Evolutionary conservation across 140 eudicot species (phyloP).

Genomic region (Erigeron philadelphicus): DNA sequence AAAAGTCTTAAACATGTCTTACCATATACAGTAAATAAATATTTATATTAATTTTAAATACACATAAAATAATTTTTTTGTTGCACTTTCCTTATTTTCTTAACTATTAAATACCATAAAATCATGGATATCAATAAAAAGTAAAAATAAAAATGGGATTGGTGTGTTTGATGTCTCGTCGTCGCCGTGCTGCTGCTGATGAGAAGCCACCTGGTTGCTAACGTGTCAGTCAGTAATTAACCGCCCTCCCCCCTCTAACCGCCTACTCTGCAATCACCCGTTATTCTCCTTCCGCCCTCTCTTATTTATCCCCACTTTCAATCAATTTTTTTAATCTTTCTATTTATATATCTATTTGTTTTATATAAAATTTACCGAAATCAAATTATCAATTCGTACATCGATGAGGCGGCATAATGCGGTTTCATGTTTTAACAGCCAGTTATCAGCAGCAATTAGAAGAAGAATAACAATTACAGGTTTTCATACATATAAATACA

Average conservation of each 20-base stretch:
- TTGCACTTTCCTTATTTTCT: too few species aligned
- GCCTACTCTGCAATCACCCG: neutral
- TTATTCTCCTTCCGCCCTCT: neutral
- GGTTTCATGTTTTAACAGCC: neutral
- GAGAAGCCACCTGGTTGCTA: conserved; percentile 1
- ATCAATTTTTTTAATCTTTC: neutral
- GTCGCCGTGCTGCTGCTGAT: neutral
- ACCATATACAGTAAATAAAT: too few species aligned
- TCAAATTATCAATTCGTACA: neutral
- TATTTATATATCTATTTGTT: too few species aligned
- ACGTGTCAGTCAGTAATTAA: neutral
- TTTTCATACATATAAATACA: neutral
- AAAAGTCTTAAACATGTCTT: too few species aligned
- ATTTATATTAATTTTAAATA: too few species aligned
- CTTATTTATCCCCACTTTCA: neutral
- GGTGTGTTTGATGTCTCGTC: neutral
- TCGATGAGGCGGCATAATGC: conserved; percentile 11
- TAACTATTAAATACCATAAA: too few species aligned
- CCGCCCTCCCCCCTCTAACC: neutral
- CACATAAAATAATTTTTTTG: too few species aligned
- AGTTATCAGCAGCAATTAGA: neutral
- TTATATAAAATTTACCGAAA: neutral
- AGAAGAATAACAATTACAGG: neutral
- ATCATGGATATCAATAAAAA: too few species aligned
- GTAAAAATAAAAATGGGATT: neutral